phyloP scores from a whole-genome alignment of 371 early-diverging fungal species.

The Rhizopus microsporus region DNA sequence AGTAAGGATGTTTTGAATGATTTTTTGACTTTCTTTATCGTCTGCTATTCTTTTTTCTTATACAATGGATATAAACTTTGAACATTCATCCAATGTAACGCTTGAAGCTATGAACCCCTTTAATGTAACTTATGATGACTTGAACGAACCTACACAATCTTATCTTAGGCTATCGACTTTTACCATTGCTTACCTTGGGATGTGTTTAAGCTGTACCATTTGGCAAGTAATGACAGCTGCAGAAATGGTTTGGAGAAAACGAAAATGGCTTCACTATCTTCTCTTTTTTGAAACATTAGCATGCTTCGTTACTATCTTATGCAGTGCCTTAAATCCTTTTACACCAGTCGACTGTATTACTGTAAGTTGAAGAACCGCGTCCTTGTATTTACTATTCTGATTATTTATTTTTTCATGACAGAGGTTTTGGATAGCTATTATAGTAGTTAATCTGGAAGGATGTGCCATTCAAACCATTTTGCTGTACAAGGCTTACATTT shows the following conservation, averaged over 20 bases:
- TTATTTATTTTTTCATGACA: conserved; percentile 5
- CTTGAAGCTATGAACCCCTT: background rate
- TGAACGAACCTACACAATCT: conserved; percentile 4
- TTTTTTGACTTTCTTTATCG: too few species aligned
- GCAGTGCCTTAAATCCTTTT: conserved; percentile 40
- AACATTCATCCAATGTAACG: background rate
- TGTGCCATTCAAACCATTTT: conserved; percentile 45
- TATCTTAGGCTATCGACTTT: conserved; percentile 19
- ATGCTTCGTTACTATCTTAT: conserved; percentile 33
- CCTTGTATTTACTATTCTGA: background rate
- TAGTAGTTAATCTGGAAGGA: conserved; percentile 44
- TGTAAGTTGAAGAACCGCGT: conserved; percentile 17
- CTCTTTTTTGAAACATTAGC: conserved; percentile 33
- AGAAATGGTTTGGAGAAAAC: conserved; percentile 19
- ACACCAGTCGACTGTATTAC: conserved; percentile 29
- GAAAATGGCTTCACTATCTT: conserved; percentile 37
- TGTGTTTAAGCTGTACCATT: conserved; percentile 36
- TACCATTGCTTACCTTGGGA: conserved; percentile 39
- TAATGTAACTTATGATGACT: background rate
- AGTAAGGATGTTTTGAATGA: background rate
- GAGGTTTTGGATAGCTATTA: conserved; percentile 51
- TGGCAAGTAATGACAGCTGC: conserved; percentile 39
- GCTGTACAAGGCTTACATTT: conserved; percentile 50
- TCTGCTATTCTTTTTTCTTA: too few species aligned
- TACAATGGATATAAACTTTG: too few species aligned